A percentile compares a stretch with the other conserved stretches of the same genome.
phyloP scores from a whole-genome alignment of 148 eudicot genomes.

The Talinum fruticosum region DNA sequence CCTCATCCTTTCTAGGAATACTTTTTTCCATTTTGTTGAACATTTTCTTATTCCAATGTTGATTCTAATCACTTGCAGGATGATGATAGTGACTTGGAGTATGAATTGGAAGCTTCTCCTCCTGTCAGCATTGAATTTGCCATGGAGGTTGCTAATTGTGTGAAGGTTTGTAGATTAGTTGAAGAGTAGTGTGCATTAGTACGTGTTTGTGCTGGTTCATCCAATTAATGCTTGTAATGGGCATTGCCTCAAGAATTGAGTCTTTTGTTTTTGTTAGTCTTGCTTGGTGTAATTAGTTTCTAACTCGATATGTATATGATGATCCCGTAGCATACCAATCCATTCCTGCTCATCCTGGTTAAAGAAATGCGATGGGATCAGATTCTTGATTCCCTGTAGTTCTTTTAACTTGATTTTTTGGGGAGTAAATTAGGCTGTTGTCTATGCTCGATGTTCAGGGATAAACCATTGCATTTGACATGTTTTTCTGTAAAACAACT shows the following conservation, averaged over 20 bases:
- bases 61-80: conserved; percentile 44
- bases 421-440: too few species aligned
- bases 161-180: conserved; percentile 44
- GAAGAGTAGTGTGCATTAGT: background rate
- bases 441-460: background rate
- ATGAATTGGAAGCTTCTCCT: conserved; percentile 67
- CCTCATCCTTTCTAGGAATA: background rate
- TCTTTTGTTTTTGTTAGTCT: too few species aligned
- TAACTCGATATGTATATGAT: background rate
- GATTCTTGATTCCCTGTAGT: background rate
- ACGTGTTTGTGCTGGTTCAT: background rate
- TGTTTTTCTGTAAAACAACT: background rate
- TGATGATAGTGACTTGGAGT: conserved; percentile 91
- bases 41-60: background rate
- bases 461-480: background rate
- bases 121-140: conserved; percentile 50
- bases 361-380: background rate
- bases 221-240: background rate
- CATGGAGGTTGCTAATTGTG: conserved; percentile 71
- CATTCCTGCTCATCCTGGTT: background rate
- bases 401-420: background rate
- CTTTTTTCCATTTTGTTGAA: background rate
- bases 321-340: background rate
- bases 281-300: background rate
- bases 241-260: background rate